Conservation (phyloP, 1,139 yeast genomes). For the Spathaspora sp. region DNA sequence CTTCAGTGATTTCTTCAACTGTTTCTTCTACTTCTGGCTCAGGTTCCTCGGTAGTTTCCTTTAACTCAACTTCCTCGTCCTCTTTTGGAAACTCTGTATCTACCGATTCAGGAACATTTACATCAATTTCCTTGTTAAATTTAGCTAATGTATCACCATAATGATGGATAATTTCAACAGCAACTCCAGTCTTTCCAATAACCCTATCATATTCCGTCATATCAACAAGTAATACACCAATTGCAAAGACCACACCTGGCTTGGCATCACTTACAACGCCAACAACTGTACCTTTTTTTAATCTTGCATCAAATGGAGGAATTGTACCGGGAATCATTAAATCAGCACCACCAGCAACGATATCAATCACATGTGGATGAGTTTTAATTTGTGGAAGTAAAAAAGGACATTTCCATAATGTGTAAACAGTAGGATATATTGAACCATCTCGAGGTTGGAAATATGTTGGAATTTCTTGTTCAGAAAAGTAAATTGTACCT, state of each 20-base stretch:
- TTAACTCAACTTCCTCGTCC: constrained; percentile 2
- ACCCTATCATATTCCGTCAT: constrained; percentile 44
- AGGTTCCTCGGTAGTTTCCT: too few relatives aligned
- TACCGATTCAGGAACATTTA: constrained; percentile 40
- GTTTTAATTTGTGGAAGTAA: constrained; percentile 68
- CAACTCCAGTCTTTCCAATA: constrained; percentile 62
- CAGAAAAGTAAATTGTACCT: constrained; percentile 68
- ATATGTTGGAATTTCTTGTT: constrained; percentile 69
- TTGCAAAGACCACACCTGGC: constrained; percentile 70
- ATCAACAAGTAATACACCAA: constrained; percentile 65
- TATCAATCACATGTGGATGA: constrained; percentile 66
- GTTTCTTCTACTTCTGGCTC: constrained; percentile 7
- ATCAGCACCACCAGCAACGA: constrained; percentile 76
- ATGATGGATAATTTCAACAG: constrained; percentile 59
- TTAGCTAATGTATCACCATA: constrained; percentile 53
- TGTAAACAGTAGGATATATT: constrained; percentile 69
- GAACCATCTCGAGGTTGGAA: constrained; percentile 57
- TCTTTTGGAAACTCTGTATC: constrained; percentile 22
- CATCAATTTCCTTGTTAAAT: constrained; percentile 45
- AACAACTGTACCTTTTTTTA: constrained; percentile 57
- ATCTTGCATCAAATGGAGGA: constrained; percentile 63
- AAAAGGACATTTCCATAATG: constrained; percentile 69
- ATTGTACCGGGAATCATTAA: constrained; percentile 89
- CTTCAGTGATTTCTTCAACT: constrained; percentile 10
- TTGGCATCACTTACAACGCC: constrained; percentile 63